A percentile compares a stretch with the other conserved stretches of the same genome.
Evolutionary conservation across 352 stramenopile species (phyloP).

Genomic region (Globisporangium viniferum): DNA sequence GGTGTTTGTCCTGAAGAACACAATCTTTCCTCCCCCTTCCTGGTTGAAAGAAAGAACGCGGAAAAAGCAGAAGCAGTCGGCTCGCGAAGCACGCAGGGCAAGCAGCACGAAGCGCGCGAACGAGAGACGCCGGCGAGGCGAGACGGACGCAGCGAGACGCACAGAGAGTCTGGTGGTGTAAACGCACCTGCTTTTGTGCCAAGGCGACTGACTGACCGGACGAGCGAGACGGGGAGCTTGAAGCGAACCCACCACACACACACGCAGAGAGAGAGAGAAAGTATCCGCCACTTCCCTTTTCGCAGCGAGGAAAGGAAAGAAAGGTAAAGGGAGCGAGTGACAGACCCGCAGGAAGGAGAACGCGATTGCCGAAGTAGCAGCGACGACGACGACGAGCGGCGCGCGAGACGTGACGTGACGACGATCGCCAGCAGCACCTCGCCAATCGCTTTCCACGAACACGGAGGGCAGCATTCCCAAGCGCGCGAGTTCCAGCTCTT

Average conservation of each 20-base stretch:
- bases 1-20: constrained; percentile 8
- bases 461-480: constrained; percentile 20
- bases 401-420: constrained; percentile 18
- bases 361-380: constrained; percentile 15
- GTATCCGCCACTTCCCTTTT: constrained; percentile 9
- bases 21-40: constrained; percentile 2
- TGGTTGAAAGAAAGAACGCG: constrained; percentile 2
- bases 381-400: constrained; percentile 16
- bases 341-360: constrained; percentile 19
- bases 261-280: constrained; percentile 5
- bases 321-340: neutral
- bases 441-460: constrained; percentile 9
- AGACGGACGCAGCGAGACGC: neutral
- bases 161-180: no score
- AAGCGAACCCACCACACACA: neutral
- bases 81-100: neutral
- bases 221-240: neutral
- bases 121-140: neutral
- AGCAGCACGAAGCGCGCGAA: neutral
- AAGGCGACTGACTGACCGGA: neutral
- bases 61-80: constrained; percentile 7
- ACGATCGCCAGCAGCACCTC: constrained; percentile 12
- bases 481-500: constrained; percentile 16
- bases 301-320: neutral
- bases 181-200: neutral